Evolutionary conservation across 192 early-diverging fungal genomes (phyloP).

Genomic region (Irineochytrium annulatum): DNA sequence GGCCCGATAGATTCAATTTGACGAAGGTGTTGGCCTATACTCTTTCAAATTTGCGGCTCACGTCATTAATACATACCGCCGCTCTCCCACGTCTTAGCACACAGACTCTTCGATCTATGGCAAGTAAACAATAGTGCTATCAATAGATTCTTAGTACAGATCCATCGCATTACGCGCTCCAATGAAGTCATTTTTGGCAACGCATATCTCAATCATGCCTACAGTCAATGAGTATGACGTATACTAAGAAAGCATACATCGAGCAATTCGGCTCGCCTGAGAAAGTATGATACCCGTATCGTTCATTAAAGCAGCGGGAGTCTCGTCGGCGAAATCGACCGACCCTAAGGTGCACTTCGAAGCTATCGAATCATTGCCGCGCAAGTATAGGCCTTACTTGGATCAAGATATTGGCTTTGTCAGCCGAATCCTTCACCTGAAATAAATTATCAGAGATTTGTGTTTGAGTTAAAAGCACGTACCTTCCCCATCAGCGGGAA

Average conservation of each 20-base stretch:
- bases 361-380: neutral
- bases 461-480: too few species aligned
- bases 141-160: constrained; percentile 29
- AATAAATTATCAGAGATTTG: too few species aligned
- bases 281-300: constrained; percentile 26
- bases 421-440: constrained; percentile 25
- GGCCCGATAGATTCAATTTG: constrained; percentile 61
- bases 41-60: too few species aligned
- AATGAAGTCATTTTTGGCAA: constrained; percentile 23
- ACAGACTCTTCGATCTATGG: constrained; percentile 35
- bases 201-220: constrained; percentile 34
- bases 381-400: constrained; percentile 34
- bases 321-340: constrained; percentile 29
- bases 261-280: constrained; percentile 27
- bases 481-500: constrained; percentile 34
- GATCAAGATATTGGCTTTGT: constrained; percentile 52
- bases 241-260: constrained; percentile 23
- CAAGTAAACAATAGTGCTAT: neutral
- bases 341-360: constrained; percentile 33
- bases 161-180: constrained; percentile 25
- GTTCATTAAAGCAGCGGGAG: neutral
- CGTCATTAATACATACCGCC: too few species aligned
- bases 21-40: constrained; percentile 41
- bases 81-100: constrained; percentile 42
- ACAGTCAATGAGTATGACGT: neutral